These are phyloP conservation scores for Kappamyces sp. DNA, from an alignment of 192 early-diverging fungal species.

Conservation along the genomic window DNA sequence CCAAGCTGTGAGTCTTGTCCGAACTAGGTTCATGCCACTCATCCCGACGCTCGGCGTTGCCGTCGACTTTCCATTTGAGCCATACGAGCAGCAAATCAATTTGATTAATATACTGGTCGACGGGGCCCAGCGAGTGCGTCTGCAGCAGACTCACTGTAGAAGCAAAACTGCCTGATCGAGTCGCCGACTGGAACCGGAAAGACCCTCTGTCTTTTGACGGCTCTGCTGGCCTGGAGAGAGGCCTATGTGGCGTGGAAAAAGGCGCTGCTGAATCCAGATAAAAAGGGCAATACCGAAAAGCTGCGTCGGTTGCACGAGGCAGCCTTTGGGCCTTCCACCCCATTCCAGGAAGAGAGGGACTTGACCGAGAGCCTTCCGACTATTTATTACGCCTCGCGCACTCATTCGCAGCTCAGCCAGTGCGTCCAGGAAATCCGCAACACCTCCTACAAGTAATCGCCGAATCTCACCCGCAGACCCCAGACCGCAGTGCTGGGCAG, in stretches of 20 bases:
- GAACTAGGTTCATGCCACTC: background rate
- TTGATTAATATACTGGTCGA: constrained; percentile 9
- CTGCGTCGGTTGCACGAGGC: background rate
- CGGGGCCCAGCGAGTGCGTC: background rate
- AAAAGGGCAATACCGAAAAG: background rate
- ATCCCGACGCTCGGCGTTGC: no score
- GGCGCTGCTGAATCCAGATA: background rate
- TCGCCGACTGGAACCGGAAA: constrained; percentile 66
- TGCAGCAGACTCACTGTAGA: background rate
- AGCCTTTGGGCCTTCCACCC: constrained; percentile 3
- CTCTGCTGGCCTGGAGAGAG: constrained; percentile 62
- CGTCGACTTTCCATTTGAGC: constrained; percentile 10
- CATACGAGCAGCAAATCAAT: constrained; percentile 8
- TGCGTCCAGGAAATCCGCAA: constrained; percentile 45
- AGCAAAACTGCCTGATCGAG: constrained; percentile 64
- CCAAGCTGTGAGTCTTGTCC: background rate
- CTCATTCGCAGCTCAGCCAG: constrained; percentile 58
- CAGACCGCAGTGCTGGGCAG: constrained; percentile 47
- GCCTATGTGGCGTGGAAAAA: constrained; percentile 27
- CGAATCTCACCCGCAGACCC: background rate
- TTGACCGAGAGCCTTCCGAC: constrained; percentile 5
- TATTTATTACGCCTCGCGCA: constrained; percentile 22
- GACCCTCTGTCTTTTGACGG: constrained; percentile 65
- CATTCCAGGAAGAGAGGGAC: background rate
- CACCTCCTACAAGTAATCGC: constrained; percentile 33